Percentiles rank a stretch among this genome's conserved stretches.
Conservation (phyloP, 306 rosid genomes). For the Prunus campanulata region DNA sequence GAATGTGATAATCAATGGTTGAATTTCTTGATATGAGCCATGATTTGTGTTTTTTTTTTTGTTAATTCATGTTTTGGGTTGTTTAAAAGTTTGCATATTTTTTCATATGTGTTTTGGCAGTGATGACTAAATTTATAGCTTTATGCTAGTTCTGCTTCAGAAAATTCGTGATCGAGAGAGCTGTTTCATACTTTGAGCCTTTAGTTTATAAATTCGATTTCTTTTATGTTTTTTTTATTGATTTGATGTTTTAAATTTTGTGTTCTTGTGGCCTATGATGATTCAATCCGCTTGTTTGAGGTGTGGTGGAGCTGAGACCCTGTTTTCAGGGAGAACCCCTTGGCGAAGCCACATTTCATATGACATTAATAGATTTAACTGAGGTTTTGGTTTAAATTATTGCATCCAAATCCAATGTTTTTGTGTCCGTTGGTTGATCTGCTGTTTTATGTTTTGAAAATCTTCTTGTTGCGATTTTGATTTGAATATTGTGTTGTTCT, state of each 20-base stretch:
- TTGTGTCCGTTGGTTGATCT: no score
- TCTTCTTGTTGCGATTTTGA: no score
- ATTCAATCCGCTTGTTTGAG: conserved; percentile 25
- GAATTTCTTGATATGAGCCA: conserved; percentile 90
- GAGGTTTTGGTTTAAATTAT: conserved; percentile 16
- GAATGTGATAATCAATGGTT: conserved; percentile 37
- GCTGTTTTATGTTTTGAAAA: no score
- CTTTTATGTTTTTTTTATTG: no score
- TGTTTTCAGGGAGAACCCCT: conserved; percentile 81
- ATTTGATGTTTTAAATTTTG: no score
- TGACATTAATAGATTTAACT: conserved; percentile 46
- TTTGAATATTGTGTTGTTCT: no score
- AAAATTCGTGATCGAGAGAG: conserved; percentile 68
- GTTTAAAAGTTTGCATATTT: neutral
- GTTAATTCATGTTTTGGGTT: neutral
- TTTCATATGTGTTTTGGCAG: conserved; percentile 14
- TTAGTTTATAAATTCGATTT: fast-evolving
- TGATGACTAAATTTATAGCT: conserved; percentile 72
- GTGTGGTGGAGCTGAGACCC: conserved; percentile 57
- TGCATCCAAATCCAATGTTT: neutral
- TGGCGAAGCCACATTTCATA: conserved; percentile 53
- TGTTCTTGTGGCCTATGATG: neutral
- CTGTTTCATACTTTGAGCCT: conserved; percentile 73
- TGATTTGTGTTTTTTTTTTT: neutral
- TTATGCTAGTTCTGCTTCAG: conserved; percentile 99